Conservation (phyloP, 768 basidiomycete genomes). For the Collybia sp. region DNA sequence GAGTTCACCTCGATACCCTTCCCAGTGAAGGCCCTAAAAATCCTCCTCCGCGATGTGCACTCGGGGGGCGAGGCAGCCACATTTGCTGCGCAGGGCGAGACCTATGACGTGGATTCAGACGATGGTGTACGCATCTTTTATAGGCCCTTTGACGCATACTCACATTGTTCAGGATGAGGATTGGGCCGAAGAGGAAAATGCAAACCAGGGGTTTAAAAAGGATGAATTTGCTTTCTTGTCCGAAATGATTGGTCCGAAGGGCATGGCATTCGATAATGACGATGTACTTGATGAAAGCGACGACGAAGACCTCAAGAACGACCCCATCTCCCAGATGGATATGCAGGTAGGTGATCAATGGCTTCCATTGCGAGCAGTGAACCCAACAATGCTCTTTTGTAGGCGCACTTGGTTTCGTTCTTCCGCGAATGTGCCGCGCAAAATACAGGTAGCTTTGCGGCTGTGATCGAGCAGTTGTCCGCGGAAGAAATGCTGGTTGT, state of each 20-base stretch:
- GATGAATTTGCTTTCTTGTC: constrained; percentile 85
- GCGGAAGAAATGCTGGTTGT: constrained; percentile 72
- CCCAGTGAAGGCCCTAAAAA: constrained; percentile 89
- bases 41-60: constrained; percentile 81
- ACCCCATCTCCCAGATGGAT: constrained; percentile 85
- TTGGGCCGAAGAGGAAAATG: constrained; percentile 88
- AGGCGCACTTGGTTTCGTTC: constrained; percentile 72
- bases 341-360: constrained; percentile 42
- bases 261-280: constrained; percentile 72
- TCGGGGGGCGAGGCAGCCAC: constrained; percentile 71
- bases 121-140: constrained; percentile 53
- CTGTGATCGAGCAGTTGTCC: constrained; percentile 58
- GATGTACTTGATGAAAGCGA: constrained; percentile 68
- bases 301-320: constrained; percentile 86
- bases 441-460: constrained; percentile 60
- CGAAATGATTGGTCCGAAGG: constrained; percentile 74
- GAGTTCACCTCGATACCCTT: constrained; percentile 85
- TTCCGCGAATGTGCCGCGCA: constrained; percentile 61
- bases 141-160: neutral
- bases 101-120: constrained; percentile 62
- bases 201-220: constrained; percentile 51
- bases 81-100: constrained; percentile 50
- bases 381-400: constrained; percentile 1
- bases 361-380: neutral
- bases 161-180: constrained; percentile 61